Evolutionary conservation across 805 yeast species (phyloP).

Genomic region (Candida ascalaphidarum): DNA sequence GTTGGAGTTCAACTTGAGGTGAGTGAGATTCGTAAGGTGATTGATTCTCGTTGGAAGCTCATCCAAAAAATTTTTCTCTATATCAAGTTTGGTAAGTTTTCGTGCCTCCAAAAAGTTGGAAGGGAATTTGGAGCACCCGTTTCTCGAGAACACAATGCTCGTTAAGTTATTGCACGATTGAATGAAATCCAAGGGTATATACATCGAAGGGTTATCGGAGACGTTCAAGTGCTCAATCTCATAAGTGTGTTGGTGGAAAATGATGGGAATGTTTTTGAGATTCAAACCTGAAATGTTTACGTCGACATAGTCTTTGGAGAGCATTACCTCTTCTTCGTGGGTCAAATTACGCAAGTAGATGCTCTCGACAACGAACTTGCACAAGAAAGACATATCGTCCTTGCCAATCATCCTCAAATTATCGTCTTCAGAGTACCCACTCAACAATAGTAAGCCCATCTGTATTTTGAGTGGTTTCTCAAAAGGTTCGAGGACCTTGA

Average conservation of each 20-base stretch:
- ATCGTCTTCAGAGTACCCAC: conserved; percentile 78
- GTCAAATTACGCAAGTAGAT: conserved; percentile 52
- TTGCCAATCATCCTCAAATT: conserved; percentile 71
- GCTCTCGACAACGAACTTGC: conserved; percentile 68
- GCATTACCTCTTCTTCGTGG: conserved; percentile 61
- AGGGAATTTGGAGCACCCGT: conserved; percentile 72
- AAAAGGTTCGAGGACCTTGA: conserved; percentile 60
- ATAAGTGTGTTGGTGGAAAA: conserved; percentile 69
- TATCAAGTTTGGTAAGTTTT: conserved; percentile 55
- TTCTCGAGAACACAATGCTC: conserved; percentile 58
- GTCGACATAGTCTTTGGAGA: conserved; percentile 58
- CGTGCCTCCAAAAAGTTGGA: conserved; percentile 61
- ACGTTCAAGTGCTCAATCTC: conserved; percentile 78
- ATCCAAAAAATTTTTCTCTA: conserved; percentile 73
- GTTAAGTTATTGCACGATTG: conserved; percentile 71
- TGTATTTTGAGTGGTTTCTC: conserved; percentile 78
- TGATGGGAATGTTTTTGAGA: conserved; percentile 76
- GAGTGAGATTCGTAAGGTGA: conserved; percentile 44
- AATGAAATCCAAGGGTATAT: conserved; percentile 76
- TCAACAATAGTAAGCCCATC: conserved; percentile 57
- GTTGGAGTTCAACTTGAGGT: conserved; percentile 67
- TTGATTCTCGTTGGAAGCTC: conserved; percentile 51
- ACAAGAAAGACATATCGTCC: conserved; percentile 74
- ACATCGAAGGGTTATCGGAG: conserved; percentile 79
- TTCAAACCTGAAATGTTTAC: conserved; percentile 69